Conservation (phyloP, 108 stramenopile genomes). For the Nannochloropsis granulata region DNA sequence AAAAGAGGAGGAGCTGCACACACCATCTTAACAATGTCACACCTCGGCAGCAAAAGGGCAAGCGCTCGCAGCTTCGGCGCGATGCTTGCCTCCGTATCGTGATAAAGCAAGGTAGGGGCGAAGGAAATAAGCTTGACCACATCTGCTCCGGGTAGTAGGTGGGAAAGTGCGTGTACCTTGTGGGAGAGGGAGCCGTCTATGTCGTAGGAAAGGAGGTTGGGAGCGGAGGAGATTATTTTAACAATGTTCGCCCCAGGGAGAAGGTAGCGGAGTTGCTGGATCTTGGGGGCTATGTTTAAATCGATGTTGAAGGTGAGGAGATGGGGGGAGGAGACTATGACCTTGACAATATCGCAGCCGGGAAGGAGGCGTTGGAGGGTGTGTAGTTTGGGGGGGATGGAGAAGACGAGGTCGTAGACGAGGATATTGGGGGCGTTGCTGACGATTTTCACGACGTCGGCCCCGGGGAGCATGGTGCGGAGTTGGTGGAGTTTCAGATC, state of each 20-base stretch:
- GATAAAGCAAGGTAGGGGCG: neutral
- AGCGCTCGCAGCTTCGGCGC: neutral
- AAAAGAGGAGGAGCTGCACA: neutral
- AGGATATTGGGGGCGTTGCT: neutral
- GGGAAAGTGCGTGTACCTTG: neutral
- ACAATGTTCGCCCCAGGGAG: neutral
- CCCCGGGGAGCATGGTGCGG: neutral
- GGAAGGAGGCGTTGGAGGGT: neutral
- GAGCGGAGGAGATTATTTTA: neutral
- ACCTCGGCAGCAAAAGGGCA: neutral
- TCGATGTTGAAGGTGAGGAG: neutral
- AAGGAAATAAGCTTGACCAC: neutral
- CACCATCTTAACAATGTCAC: neutral
- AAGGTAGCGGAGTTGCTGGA: neutral
- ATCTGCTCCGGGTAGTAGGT: neutral
- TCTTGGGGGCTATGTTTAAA: neutral
- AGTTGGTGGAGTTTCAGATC: neutral
- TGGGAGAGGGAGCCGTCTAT: neutral
- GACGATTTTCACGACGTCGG: neutral
- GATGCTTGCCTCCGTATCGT: neutral
- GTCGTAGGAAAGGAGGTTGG: neutral
- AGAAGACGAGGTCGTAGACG: neutral
- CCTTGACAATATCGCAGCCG: neutral
- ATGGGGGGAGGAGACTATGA: neutral
- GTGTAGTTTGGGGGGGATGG: neutral